Evolutionary conservation across 331 rosid species (phyloP).

Genomic region (Saraca asoca): DNA sequence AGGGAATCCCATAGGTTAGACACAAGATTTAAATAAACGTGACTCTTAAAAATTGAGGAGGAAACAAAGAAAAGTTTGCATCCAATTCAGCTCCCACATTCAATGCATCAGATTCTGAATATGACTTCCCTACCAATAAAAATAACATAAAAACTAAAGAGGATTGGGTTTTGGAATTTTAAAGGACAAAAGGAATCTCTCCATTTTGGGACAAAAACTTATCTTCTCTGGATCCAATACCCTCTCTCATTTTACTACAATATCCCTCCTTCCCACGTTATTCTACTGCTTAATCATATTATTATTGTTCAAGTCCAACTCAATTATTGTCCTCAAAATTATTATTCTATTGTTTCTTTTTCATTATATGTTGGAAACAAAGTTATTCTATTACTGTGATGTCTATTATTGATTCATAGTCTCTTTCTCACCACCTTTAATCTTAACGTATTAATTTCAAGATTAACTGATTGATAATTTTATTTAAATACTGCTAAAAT

Average conservation of each 20-base stretch:
- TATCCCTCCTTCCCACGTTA: conserved; percentile 46
- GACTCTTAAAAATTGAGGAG: conserved; percentile 1
- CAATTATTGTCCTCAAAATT: conserved; percentile 33
- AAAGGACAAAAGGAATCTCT: conserved; percentile 51
- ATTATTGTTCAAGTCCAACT: not conserved
- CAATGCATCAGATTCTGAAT: conserved; percentile 57
- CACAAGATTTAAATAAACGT: conserved; percentile 12
- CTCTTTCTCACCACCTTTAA: not conserved
- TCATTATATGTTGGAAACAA: conserved; percentile 17
- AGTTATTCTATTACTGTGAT: not conserved
- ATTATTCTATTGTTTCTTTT: not conserved
- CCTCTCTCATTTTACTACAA: conserved; percentile 35
- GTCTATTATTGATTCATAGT: not conserved
- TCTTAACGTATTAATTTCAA: too few species aligned
- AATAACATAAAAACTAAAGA: not conserved
- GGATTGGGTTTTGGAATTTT: conserved; percentile 24
- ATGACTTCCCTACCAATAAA: conserved; percentile 45
- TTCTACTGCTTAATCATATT: conserved; percentile 22
- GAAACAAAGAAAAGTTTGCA: conserved; percentile 22
- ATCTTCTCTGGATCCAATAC: conserved; percentile 58
- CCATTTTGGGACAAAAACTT: conserved; percentile 38
- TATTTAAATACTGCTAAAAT: too few species aligned
- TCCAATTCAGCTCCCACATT: conserved; percentile 44
- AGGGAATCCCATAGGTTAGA: not conserved
- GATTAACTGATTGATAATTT: too few species aligned